Percentiles rank a stretch among this genome's conserved stretches.
phyloP scores from a whole-genome alignment of 2,329 filamentous ascomycete genomes.

The Claviceps digitariae region DNA sequence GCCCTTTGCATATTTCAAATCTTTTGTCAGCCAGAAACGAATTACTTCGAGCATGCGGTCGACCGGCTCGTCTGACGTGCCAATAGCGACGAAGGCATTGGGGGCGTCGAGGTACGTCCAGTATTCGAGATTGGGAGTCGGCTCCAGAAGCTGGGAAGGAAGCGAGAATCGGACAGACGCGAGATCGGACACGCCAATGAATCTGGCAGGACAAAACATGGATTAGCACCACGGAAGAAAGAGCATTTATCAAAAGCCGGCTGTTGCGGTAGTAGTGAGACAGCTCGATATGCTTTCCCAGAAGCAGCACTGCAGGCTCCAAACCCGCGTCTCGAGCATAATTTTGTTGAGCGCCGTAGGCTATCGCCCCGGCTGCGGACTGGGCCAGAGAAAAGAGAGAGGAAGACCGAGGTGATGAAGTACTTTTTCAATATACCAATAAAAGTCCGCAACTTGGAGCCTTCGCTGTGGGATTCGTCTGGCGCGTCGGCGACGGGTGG shows the following conservation, averaged over 20 bases:
- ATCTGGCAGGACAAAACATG: constrained; percentile 38
- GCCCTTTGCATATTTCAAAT: constrained; percentile 96
- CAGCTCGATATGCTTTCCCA: neutral
- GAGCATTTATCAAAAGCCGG: too few species aligned
- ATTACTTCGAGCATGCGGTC: constrained; percentile 92
- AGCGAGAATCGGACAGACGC: constrained; percentile 92
- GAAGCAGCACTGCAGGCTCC: neutral
- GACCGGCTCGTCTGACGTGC: constrained; percentile 79
- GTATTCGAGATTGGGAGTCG: constrained; percentile 94
- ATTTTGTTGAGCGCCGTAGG: neutral
- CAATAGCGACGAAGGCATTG: constrained; percentile 71
- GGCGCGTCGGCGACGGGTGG: constrained; percentile 19
- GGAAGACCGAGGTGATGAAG: constrained; percentile 18
- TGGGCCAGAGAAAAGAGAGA: neutral
- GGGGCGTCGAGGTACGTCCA: constrained; percentile 97
- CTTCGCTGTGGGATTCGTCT: constrained; percentile 52
- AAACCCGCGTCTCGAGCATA: neutral
- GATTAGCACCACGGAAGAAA: neutral
- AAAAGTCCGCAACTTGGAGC: constrained; percentile 81
- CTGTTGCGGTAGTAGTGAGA: too few species aligned
- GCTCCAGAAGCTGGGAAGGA: constrained; percentile 88
- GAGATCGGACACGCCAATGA: constrained; percentile 92
- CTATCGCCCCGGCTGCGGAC: too few species aligned
- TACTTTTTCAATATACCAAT: constrained; percentile 79
- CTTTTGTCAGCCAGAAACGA: constrained; percentile 98